Conservation (phyloP, 2,329 filamentous ascomycete species). For the Colletotrichum cuscutae region DNA sequence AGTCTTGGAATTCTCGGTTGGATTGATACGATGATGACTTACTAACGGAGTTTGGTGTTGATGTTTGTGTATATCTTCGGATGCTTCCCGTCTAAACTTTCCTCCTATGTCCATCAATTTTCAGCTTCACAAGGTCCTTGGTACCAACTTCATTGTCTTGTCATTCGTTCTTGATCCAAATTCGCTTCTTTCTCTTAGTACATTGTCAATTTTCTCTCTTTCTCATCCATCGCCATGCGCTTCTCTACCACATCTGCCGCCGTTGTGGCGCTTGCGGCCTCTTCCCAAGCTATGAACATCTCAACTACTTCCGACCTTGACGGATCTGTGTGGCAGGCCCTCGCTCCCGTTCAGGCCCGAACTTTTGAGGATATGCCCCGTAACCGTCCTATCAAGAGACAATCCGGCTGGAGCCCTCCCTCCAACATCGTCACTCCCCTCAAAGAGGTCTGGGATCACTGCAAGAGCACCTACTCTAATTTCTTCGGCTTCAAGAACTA, state of each 20-base stretch:
- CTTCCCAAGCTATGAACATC: constrained; percentile 37
- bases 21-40: neutral
- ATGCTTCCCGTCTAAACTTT: neutral
- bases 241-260: constrained; percentile 36
- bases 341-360: constrained; percentile 31
- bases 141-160: constrained; percentile 9
- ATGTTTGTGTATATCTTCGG: constrained; percentile 4
- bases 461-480: constrained; percentile 40
- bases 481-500: constrained; percentile 45
- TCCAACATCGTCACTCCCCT: constrained; percentile 39
- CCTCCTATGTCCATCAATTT: neutral
- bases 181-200: constrained; percentile 14
- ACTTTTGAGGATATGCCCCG: constrained; percentile 16
- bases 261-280: constrained; percentile 39
- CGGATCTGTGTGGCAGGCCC: constrained; percentile 41
- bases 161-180: constrained; percentile 2
- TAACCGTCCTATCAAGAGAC: constrained; percentile 43
- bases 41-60: neutral
- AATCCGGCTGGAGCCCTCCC: constrained; percentile 43
- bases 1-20: neutral
- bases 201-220: neutral
- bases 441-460: constrained; percentile 46
- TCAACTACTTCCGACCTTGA: constrained; percentile 41
- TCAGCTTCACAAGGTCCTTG: constrained; percentile 16
- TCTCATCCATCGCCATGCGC: constrained; percentile 37